Base-by-base conservation (phyloP, 768 basidiomycete genomes). In the Suillus decipiens region DNA sequence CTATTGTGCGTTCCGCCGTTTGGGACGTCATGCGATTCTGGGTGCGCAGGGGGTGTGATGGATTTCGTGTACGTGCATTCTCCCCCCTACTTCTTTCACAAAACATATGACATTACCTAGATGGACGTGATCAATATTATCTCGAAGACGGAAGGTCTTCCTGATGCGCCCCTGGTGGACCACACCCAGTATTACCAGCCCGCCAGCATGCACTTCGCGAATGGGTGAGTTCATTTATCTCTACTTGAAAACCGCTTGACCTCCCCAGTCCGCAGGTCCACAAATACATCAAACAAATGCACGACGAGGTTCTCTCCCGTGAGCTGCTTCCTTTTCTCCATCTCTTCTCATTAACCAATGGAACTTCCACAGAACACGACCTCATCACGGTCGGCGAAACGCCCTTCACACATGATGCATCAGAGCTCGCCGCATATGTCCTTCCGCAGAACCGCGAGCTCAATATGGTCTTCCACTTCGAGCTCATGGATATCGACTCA, bases 91-190 rank as follows among this genome's bases (percentile, higher is more conserved):
- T 50, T 15, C 12, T 43, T 47, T 10, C 11, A 24, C 48, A 36
- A 4, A 59, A 63, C 60, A 59, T 45, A 42, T 34, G 24, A 24
- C 17, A 3, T 48, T 55, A 42, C 56, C 41, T 65, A 86, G 87
- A 87, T 87, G 86, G 88, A 89, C 61, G 85, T 87, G 55, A 90
- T 90, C 73, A 88, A 90, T 71, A 70, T 86, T 58, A 84, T 89
- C 33, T 88, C 86, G 19, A 90, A 92, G 67, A 79, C 78, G 1
- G 75, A 80, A 2, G 86, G 86, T 0, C 79, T 89, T 2, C 88
- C 89, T 0, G 88, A 92, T 64, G 90, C 88, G 1, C 83, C 84
- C 0, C 79, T 91, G 55, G 78, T 77, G 4, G 78, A 84, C 56
- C 81, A 81, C 1, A 78, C 72, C 4, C 77, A 84, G 41, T 75